These are phyloP conservation scores for Durio zibethinus DNA, from an alignment of 345 rosid species.

Conservation along the genomic window DNA sequence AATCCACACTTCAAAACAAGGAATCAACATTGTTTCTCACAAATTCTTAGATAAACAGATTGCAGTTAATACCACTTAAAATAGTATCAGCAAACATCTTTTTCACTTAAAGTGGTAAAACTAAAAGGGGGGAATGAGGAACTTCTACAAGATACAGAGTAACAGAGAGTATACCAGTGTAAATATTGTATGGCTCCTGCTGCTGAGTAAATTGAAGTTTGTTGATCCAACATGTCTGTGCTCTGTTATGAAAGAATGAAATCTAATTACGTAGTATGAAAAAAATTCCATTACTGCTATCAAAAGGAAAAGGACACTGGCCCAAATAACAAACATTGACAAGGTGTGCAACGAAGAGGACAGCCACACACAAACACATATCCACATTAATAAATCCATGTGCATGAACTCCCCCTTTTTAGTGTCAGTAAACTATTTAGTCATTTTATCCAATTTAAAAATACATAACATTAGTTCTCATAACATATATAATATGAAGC, in stretches of 20 bases:
- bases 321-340: neutral
- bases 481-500: slow-evolving; percentile 1
- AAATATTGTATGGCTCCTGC: slow-evolving; percentile 99
- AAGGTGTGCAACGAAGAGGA: slow-evolving; percentile 1
- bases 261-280: slow-evolving; percentile 9
- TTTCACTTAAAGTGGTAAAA: neutral
- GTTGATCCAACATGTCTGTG: slow-evolving; percentile 99
- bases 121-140: neutral
- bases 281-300: neutral
- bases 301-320: neutral
- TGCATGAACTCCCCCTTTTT: neutral
- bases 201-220: slow-evolving; percentile 92
- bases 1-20: slow-evolving; percentile 4
- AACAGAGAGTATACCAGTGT: slow-evolving; percentile 66
- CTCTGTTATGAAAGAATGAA: slow-evolving; percentile 50
- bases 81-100: neutral
- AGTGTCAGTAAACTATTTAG: neutral
- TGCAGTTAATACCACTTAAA: slow-evolving; percentile 9
- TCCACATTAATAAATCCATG: neutral
- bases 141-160: neutral
- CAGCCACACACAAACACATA: slow-evolving; percentile 1
- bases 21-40: neutral
- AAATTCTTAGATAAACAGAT: neutral
- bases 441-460: slow-evolving; percentile 9
- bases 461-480: neutral